Percentiles rank a stretch among this genome's conserved stretches.
phyloP scores from a whole-genome alignment of 2,329 filamentous ascomycete genomes.

The Fusarium irregulare region DNA sequence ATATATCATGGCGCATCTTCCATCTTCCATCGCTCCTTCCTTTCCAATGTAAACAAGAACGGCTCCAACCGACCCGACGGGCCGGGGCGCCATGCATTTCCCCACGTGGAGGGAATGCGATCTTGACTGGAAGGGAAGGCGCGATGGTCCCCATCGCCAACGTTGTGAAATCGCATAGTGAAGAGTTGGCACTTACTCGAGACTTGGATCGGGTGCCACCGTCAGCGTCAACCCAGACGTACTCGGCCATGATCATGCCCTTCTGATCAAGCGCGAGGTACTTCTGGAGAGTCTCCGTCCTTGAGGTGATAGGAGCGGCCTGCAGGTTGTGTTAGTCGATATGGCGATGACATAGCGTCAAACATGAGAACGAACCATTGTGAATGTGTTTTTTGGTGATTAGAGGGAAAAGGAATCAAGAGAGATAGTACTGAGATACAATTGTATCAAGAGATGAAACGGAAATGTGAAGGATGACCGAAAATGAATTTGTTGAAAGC shows the following conservation, averaged over 20 bases:
- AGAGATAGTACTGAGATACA: conserved; percentile 23
- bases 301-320: conserved; percentile 37
- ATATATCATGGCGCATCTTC: neutral
- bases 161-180: conserved; percentile 5
- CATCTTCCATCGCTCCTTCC: neutral
- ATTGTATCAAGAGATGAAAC: conserved; percentile 37
- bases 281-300: conserved; percentile 73
- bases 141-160: conserved; percentile 15
- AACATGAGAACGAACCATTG: conserved; percentile 33
- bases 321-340: conserved; percentile 30
- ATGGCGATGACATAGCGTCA: neutral
- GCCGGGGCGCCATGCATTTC: conserved; percentile 13
- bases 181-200: conserved; percentile 74
- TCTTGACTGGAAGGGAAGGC: conserved; percentile 20
- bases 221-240: conserved; percentile 91
- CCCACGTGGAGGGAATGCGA: neutral
- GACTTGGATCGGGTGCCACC: conserved; percentile 93
- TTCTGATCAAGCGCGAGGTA: conserved; percentile 92
- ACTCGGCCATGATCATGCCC: conserved; percentile 90
- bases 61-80: conserved; percentile 10
- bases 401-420: conserved; percentile 1
- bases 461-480: conserved; percentile 42
- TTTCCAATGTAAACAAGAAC: conserved; percentile 2
- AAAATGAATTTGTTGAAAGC: conserved; percentile 21
- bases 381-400: conserved; percentile 21